Evolutionary conservation across 768 basidiomycete species (phyloP).

Genomic region (Lyophyllum atratum): DNA sequence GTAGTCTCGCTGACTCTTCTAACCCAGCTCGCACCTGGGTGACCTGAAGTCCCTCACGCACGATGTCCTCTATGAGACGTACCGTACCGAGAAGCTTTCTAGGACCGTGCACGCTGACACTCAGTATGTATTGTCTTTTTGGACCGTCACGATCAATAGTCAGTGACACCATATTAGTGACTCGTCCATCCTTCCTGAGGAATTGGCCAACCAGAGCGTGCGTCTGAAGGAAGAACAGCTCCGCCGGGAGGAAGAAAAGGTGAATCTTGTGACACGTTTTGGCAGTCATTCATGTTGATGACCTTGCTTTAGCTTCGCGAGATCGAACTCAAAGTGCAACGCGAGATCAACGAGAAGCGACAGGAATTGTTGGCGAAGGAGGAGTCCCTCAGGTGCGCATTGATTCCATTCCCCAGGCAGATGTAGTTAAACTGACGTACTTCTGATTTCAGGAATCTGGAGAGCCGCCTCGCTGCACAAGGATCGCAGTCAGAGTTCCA

Average conservation of each 20-base stretch:
- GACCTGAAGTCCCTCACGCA: constrained; percentile 95
- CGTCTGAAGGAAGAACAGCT: constrained; percentile 99
- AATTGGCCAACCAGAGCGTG: constrained; percentile 94
- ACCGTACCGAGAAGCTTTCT: constrained; percentile 96
- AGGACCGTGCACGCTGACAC: constrained; percentile 83
- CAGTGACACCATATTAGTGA: constrained; percentile 50
- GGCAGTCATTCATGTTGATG: constrained; percentile 9
- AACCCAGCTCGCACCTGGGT: constrained; percentile 81
- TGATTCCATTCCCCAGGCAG: not conserved
- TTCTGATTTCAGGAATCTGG: constrained; percentile 64
- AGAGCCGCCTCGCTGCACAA: constrained; percentile 89
- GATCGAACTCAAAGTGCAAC: constrained; percentile 96
- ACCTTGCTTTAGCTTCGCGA: constrained; percentile 72
- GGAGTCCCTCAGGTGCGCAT: constrained; percentile 79
- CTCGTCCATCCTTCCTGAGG: constrained; percentile 91
- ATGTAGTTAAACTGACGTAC: constrained; percentile 6
- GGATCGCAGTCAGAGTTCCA: constrained; percentile 81
- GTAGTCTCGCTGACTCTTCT: constrained; percentile 7
- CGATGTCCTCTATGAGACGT: constrained; percentile 94
- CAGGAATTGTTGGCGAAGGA: constrained; percentile 97
- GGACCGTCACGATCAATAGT: not conserved
- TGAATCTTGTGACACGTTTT: constrained; percentile 23
- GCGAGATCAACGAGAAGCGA: constrained; percentile 97
- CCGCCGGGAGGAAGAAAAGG: constrained; percentile 95
- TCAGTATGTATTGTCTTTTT: constrained; percentile 46